Base-by-base conservation (phyloP, 805 yeast genomes). In the Nakazawaea holstii region DNA sequence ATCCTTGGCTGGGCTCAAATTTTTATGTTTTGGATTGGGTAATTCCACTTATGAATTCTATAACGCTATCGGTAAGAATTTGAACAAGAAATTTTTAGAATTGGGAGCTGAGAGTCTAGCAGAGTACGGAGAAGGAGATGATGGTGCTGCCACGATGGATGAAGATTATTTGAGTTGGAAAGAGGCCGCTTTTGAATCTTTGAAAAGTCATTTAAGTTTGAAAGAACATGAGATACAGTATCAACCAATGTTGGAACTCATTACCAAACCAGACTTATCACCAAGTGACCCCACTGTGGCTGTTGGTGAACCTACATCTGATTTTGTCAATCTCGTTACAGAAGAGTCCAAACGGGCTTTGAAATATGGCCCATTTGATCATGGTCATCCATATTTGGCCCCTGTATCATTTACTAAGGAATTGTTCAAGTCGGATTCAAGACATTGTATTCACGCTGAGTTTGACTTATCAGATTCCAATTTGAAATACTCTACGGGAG, bases 151-250 rank as follows among this genome's bases (percentile, higher is more conserved):
- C 45, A 80, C 96, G 46, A 81, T 92, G 75, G 98, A 92, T 65
- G 99, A 92, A 67, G 98, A 94, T 67, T 92, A 80, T 65, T 68
- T 94, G 60, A 72, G 90, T 40, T 92, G 99, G 99, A 94, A 91
- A 67, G 97, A 91, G 53, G 65, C 69, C 11, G 72, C 84, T 49
- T 78, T 89, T 56, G 87, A 81, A 13, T 64, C 77, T 3, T 73
- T 91, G 66, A 81, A 83, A 58, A 74, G 74, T 51, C 70, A 76
- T 43, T 72, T 88, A 59, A 70, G 77, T 50, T 72, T 92, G 48
- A 82, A 84, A 56, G 97, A 91, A 67, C 87, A 79, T 53, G 97
- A 90, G 54, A 76, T 84, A 53, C 71, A 65, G 14, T 92, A 88
- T 59, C 88, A 87, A 64, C 89, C 99, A 8, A 73, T 84, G 30